A percentile compares a stretch with the other conserved stretches of the same genome.
phyloP scores from a whole-genome alignment of 805 yeast species.

The Saccharomycopsis selenospora region DNA sequence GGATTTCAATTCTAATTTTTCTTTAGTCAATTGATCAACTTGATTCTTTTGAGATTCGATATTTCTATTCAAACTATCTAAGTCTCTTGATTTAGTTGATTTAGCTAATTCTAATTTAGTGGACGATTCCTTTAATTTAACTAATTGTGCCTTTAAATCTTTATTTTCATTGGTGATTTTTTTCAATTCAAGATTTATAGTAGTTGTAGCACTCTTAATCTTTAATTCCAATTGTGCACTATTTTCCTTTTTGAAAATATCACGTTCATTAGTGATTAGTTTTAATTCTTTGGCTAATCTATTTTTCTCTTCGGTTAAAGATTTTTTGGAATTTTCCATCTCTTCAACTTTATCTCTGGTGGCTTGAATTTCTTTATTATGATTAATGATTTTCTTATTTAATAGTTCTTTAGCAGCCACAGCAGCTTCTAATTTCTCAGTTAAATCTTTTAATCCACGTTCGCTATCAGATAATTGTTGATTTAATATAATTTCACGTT shows the following conservation, averaged over 20 bases:
- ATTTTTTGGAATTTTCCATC: conserved; percentile 31
- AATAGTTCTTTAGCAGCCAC: conserved; percentile 27
- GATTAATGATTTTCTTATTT: conserved; percentile 27
- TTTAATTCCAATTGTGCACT: conserved; percentile 18
- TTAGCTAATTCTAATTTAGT: conserved; percentile 18
- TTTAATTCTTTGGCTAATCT: conserved; percentile 27
- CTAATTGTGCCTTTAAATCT: conserved; percentile 26
- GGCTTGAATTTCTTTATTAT: conserved; percentile 29
- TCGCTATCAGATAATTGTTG: conserved; percentile 30
- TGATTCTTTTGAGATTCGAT: conserved; percentile 21
- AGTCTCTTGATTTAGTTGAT: conserved; percentile 17
- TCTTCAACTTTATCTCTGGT: conserved; percentile 30
- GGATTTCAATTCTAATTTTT: conserved; percentile 23
- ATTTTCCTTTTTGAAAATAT: conserved; percentile 8
- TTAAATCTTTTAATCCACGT: conserved; percentile 29
- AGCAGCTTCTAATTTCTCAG: conserved; percentile 28
- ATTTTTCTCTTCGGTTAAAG: conserved; percentile 27
- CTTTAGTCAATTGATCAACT: conserved; percentile 17
- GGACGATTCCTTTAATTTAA: conserved; percentile 23
- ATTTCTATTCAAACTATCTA: conserved; percentile 19
- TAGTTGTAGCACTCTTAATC: conserved; percentile 19
- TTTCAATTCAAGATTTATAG: conserved; percentile 17
- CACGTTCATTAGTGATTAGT: conserved; percentile 20
- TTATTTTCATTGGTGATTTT: conserved; percentile 17
- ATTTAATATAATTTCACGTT: conserved; percentile 59